phyloP scores from a whole-genome alignment of 306 rosid species.

The Hippophae gyantsensis region DNA sequence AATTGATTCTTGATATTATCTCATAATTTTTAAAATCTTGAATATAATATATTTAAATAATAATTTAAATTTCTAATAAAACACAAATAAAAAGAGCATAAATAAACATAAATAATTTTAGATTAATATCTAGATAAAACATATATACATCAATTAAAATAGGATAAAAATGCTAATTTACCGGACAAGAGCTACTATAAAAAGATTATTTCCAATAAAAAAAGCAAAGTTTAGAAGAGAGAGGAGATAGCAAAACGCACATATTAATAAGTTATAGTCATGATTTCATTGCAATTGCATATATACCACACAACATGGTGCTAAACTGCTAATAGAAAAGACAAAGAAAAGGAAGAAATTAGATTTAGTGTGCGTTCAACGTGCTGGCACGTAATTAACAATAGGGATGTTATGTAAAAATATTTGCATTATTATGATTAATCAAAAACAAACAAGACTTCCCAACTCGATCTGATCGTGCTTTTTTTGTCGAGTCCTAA shows the following conservation, averaged over 20 bases:
- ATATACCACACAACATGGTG: slow-evolving; percentile 14
- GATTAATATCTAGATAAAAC: no score
- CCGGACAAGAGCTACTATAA: no score
- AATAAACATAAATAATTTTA: no score
- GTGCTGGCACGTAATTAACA: slow-evolving; percentile 55
- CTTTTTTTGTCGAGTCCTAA: slow-evolving; percentile 25
- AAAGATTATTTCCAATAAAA: no score
- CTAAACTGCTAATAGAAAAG: slow-evolving; percentile 49
- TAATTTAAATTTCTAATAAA: no score
- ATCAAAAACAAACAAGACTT: slow-evolving; percentile 9
- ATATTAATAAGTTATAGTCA: slow-evolving; percentile 21
- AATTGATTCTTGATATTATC: no score
- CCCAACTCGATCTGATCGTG: slow-evolving; percentile 40
- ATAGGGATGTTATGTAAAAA: slow-evolving; percentile 18
- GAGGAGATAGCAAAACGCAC: neutral
- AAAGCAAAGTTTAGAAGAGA: no score
- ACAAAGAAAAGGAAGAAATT: slow-evolving; percentile 53
- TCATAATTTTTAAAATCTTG: no score
- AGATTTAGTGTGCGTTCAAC: slow-evolving; percentile 46
- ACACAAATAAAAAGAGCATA: no score
- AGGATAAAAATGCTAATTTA: no score
- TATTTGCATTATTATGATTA: slow-evolving; percentile 7
- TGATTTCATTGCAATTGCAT: slow-evolving; percentile 10
- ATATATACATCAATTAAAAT: no score
- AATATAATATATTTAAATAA: no score